Percentiles rank a stretch among this genome's conserved stretches.
Conservation (phyloP, 768 basidiomycete genomes). For the Hemileccinum rubropunctum region DNA sequence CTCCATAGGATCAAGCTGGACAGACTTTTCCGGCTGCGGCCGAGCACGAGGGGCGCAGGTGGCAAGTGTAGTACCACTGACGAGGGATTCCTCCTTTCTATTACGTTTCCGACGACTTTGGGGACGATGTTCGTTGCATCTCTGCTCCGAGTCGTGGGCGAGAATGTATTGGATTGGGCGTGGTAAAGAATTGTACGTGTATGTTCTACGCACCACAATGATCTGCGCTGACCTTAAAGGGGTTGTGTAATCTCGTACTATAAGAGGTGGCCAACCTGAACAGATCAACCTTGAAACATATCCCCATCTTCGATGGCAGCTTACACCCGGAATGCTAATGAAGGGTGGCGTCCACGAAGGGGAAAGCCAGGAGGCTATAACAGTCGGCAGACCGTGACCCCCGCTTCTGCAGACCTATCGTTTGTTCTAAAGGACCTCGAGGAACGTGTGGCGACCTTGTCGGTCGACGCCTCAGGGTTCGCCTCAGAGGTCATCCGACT, state of each 20-base stretch:
- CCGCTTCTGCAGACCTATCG: neutral
- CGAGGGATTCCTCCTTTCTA: too few species aligned
- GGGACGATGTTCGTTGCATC: too few species aligned
- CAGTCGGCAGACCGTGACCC: neutral
- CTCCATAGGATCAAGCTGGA: too few species aligned
- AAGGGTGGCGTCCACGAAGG: conserved; percentile 12
- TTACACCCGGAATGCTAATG: conserved; percentile 6
- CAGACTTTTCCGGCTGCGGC: too few species aligned
- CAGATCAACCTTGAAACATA: neutral
- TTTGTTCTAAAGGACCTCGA: conserved; percentile 25
- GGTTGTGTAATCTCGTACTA: neutral
- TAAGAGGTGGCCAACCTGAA: neutral
- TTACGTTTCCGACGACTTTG: too few species aligned
- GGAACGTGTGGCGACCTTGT: conserved; percentile 16
- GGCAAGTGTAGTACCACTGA: too few species aligned
- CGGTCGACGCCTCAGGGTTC: conserved; percentile 2
- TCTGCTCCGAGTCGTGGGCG: too few species aligned
- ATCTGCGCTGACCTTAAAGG: conserved; percentile 11
- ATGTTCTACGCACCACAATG: neutral
- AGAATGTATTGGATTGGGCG: too few species aligned
- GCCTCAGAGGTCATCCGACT: conserved; percentile 31
- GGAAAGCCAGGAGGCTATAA: conserved; percentile 10
- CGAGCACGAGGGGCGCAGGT: too few species aligned
- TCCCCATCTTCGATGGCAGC: conserved; percentile 17
- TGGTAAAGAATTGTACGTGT: neutral